phyloP scores from a whole-genome alignment of 129 eudicot genomes.

The Ambrosia trifida region DNA sequence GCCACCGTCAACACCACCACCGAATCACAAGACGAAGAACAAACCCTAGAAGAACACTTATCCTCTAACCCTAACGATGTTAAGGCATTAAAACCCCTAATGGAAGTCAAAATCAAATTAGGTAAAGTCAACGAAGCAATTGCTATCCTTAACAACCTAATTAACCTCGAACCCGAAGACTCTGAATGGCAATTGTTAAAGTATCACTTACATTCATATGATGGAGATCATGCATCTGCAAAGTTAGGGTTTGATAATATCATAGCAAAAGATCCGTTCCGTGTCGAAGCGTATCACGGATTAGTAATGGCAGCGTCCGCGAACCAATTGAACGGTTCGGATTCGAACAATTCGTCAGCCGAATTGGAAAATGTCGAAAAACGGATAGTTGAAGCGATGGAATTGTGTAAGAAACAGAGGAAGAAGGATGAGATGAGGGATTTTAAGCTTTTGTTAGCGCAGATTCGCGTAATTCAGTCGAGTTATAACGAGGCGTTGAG shows the following conservation, averaged over 20 bases:
- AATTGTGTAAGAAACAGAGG: conserved; percentile 47
- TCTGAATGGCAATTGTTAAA: conserved; percentile 68
- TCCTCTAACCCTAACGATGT: conserved; percentile 49
- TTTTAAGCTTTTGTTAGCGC: conserved; percentile 78
- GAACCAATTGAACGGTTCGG: no score
- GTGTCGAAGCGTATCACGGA: conserved; percentile 82
- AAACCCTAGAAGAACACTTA: conserved; percentile 45
- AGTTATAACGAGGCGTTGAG: conserved; percentile 65
- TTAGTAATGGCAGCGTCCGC: conserved; percentile 72
- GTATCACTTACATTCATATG: conserved; percentile 44
- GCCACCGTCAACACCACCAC: conserved; percentile 27
- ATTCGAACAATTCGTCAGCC: conserved; percentile 24
- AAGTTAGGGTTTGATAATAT: conserved; percentile 62
- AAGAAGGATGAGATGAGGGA: conserved; percentile 65
- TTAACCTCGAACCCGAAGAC: conserved; percentile 60
- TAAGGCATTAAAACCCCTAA: conserved; percentile 41
- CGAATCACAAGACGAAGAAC: conserved; percentile 37
- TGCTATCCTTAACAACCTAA: conserved; percentile 44
- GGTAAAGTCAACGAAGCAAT: conserved; percentile 59
- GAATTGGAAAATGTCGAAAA: conserved; percentile 52
- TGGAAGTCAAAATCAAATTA: conserved; percentile 58
- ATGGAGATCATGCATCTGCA: conserved; percentile 53
- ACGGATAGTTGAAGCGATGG: conserved; percentile 51
- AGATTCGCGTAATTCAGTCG: conserved; percentile 68
- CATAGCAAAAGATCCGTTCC: conserved; percentile 58